Evolutionary conservation across 1,139 yeast species (phyloP).

Genomic region (Taphrina populina): DNA sequence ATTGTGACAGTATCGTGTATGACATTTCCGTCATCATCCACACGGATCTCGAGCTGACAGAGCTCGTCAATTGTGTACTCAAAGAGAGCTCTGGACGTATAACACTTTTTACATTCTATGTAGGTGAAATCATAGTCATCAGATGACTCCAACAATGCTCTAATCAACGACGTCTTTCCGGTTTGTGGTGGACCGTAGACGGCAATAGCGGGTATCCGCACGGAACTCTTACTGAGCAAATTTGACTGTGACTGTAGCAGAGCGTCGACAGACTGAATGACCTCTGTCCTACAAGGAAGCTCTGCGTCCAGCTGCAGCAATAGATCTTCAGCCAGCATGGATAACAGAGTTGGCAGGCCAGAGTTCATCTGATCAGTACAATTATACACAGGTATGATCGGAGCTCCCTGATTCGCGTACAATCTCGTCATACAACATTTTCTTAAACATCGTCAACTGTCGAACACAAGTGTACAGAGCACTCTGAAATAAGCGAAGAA

Average conservation of each 20-base stretch:
- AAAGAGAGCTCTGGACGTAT: slow-evolving; percentile 7
- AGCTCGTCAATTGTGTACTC: slow-evolving; percentile 22
- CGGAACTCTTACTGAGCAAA: background rate
- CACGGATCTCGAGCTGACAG: background rate
- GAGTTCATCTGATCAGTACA: too few relatives aligned
- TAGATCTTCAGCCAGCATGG: slow-evolving; percentile 2
- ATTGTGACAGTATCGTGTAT: background rate
- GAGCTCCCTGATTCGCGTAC: too few relatives aligned
- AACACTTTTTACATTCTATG: slow-evolving; percentile 11
- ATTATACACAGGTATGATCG: too few relatives aligned
- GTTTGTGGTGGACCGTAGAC: slow-evolving; percentile 19
- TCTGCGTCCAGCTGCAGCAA: slow-evolving; percentile 3
- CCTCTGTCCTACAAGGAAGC: slow-evolving; percentile 1
- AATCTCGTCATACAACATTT: too few relatives aligned
- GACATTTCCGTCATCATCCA: slow-evolving; percentile 2
- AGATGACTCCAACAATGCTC: background rate
- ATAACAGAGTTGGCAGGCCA: too few relatives aligned
- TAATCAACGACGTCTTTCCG: slow-evolving; percentile 11
- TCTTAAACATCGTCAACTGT: too few relatives aligned
- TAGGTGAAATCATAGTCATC: slow-evolving; percentile 1
- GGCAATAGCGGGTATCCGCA: slow-evolving; percentile 10
- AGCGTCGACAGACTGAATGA: slow-evolving; percentile 4
- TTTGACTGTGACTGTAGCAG: background rate
- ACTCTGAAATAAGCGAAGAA: background rate
- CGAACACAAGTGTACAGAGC: too few relatives aligned